These are phyloP conservation scores for Chaetomium fimeti DNA, from an alignment of 495 filamentous ascomycete genomes.

Conservation along the genomic window DNA sequence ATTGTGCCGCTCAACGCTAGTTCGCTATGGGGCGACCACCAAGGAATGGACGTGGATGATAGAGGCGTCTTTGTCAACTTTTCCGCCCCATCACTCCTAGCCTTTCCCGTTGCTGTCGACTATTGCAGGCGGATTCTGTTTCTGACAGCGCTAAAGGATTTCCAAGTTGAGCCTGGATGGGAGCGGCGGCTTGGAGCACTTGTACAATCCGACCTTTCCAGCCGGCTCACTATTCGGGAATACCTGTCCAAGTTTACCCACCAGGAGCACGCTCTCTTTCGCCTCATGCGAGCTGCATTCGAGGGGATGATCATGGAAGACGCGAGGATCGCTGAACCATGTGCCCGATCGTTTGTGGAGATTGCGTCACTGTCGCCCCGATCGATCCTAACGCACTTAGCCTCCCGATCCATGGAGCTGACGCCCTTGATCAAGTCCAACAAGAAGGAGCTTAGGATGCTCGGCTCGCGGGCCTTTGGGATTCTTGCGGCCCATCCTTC, in stretches of 20 bases:
- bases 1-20: conserved; percentile 32
- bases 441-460: conserved; percentile 59
- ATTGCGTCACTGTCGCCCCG: conserved; percentile 62
- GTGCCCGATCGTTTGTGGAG: conserved; percentile 62
- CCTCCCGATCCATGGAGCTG: conserved; percentile 50
- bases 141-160: conserved; percentile 62
- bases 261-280: conserved; percentile 36
- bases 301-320: conserved; percentile 56
- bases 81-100: conserved; percentile 45
- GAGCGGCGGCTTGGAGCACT: conserved; percentile 71
- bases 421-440: conserved; percentile 64
- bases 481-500: conserved; percentile 67
- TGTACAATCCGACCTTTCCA: conserved; percentile 61
- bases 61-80: conserved; percentile 45
- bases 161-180: conserved; percentile 78
- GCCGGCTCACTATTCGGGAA: conserved; percentile 55
- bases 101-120: conserved; percentile 62
- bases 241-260: conserved; percentile 39
- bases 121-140: conserved; percentile 76
- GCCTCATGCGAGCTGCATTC: conserved; percentile 55
- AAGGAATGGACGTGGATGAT: conserved; percentile 37
- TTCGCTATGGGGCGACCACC: neutral
- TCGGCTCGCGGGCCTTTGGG: conserved; percentile 70
- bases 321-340: conserved; percentile 51
- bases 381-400: conserved; percentile 50